Percentiles rank a stretch among this genome's conserved stretches.
Conservation (phyloP, 768 basidiomycete species). For the Termitomyces sp. region DNA sequence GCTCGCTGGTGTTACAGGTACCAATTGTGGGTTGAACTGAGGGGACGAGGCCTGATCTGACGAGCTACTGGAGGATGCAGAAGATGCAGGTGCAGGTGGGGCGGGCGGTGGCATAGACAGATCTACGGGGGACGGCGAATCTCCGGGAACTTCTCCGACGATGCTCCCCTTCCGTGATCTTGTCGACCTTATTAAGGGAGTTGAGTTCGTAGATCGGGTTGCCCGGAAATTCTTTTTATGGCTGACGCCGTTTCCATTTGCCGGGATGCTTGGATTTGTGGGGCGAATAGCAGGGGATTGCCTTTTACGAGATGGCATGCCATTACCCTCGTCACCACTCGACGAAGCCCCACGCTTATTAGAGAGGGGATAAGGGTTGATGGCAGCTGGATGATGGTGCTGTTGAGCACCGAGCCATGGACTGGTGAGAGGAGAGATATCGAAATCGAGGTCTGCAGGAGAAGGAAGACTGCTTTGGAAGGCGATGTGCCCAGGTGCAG, state of each 20-base stretch:
- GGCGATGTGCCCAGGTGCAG: constrained; percentile 71
- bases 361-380: constrained; percentile 10
- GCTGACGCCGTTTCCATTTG: background rate
- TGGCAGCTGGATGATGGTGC: constrained; percentile 25
- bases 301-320: constrained; percentile 44
- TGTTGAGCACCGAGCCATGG: constrained; percentile 71
- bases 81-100: constrained; percentile 22
- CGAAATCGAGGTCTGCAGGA: constrained; percentile 55
- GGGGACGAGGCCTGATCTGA: constrained; percentile 8
- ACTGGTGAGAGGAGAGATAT: constrained; percentile 76
- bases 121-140: constrained; percentile 86
- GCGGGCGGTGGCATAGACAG: constrained; percentile 86
- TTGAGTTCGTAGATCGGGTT: constrained; percentile 54
- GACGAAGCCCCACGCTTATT: constrained; percentile 57
- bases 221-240: constrained; percentile 21
- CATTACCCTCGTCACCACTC: constrained; percentile 42
- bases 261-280: constrained; percentile 17
- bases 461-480: constrained; percentile 48
- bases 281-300: constrained; percentile 45
- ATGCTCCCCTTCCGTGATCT: constrained; percentile 36
- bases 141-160: constrained; percentile 33
- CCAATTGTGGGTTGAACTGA: constrained; percentile 29
- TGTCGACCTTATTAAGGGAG: constrained; percentile 48
- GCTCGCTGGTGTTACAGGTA: constrained; percentile 85
- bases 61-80: constrained; percentile 8